Conservation (phyloP, 352 stramenopile species). For the Phytophthora pinifolia region DNA sequence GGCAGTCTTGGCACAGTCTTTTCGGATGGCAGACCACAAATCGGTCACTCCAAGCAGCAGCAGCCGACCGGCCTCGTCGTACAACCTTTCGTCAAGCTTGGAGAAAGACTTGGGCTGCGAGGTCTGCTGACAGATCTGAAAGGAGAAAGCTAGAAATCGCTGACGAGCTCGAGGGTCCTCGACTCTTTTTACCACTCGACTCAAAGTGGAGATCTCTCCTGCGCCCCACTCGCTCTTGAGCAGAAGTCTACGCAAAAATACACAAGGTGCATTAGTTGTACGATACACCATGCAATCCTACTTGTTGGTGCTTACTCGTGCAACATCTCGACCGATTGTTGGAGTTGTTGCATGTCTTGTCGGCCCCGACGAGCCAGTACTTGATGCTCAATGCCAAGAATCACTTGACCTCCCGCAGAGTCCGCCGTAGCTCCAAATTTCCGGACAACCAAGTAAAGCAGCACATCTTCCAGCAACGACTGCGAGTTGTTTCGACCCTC, state of each 20-base stretch:
- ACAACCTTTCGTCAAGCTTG: constrained; percentile 19
- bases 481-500: constrained; percentile 17
- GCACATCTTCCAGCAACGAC: constrained; percentile 35
- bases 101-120: neutral
- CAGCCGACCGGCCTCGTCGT: constrained; percentile 31
- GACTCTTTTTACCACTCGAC: constrained; percentile 26
- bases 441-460: constrained; percentile 30
- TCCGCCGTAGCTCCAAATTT: constrained; percentile 8
- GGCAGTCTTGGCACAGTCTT: constrained; percentile 36
- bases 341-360: neutral
- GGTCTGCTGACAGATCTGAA: constrained; percentile 23
- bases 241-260: constrained; percentile 15
- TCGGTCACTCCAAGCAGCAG: constrained; percentile 57
- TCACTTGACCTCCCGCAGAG: constrained; percentile 7
- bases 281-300: neutral
- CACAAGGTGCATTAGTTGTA: constrained; percentile 1
- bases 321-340: constrained; percentile 10
- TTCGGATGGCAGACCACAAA: constrained; percentile 72
- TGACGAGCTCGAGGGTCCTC: constrained; percentile 46
- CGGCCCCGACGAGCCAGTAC: constrained; percentile 12
- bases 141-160: constrained; percentile 33
- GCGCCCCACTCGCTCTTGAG: constrained; percentile 24
- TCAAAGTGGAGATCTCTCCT: constrained; percentile 12
- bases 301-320: constrained; percentile 10
- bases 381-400: constrained; percentile 12